These are phyloP conservation scores for Verticillium nubilum DNA, from an alignment of 2,329 filamentous ascomycete genomes.

Conservation along the genomic window DNA sequence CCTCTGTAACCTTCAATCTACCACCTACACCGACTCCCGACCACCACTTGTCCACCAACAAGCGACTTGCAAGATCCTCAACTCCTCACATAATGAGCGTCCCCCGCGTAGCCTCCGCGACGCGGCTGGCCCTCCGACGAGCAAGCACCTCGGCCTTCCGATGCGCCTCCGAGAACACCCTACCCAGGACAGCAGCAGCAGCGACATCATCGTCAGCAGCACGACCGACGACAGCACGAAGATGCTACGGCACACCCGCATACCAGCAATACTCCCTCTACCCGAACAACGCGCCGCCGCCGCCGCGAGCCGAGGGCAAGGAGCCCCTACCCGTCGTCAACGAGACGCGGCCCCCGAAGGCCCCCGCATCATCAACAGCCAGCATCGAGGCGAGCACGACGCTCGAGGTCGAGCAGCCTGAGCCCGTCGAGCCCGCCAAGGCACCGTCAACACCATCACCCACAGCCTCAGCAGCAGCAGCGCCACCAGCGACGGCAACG, in stretches of 20 bases:
- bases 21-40: not conserved
- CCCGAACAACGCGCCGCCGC: slow-evolving; percentile 30
- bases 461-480: slow-evolving; percentile 8
- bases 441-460: slow-evolving; percentile 10
- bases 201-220: not conserved
- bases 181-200: not conserved
- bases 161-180: slow-evolving; percentile 3
- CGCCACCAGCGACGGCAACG: slow-evolving; percentile 8
- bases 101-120: not conserved
- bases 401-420: slow-evolving; percentile 1
- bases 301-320: slow-evolving; percentile 35
- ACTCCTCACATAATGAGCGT: not conserved
- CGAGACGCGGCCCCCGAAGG: slow-evolving; percentile 43
- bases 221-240: not conserved
- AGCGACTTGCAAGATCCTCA: not conserved
- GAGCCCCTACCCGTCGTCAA: slow-evolving; percentile 41
- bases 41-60: not conserved
- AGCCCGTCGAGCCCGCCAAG: slow-evolving; percentile 10
- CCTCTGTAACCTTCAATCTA: not conserved
- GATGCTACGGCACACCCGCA: slow-evolving; percentile 17
- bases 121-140: slow-evolving; percentile 10
- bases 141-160: slow-evolving; percentile 7
- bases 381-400: not conserved
- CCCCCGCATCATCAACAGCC: slow-evolving; percentile 7
- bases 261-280: slow-evolving; percentile 50